Base-by-base conservation (phyloP, 495 filamentous ascomycete genomes). In the Glarea lozoyensis region DNA sequence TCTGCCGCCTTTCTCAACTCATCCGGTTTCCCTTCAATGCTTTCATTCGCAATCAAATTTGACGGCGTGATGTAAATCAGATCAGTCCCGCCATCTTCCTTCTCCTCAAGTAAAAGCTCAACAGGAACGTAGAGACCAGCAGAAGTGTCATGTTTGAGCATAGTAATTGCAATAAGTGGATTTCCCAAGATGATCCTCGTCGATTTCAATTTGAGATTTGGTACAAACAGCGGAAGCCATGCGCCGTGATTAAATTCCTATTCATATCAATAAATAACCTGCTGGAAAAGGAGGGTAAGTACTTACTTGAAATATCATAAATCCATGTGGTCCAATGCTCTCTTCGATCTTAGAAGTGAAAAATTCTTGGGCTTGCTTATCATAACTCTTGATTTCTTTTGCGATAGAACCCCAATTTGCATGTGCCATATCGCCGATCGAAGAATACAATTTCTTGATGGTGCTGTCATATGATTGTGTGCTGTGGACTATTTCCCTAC, bases 291-390 rank as follows among this genome's bases (percentile, higher is more conserved):
- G 17, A 16, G 31, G n/a, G 19, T 9, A 34, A 33, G 6, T n/a
- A 21, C 13, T 11, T 40, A 46, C 49, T 11, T 34, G 25, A 21
- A 52, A 52, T 7, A 52, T 32, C 49, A 52, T 52, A 32, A 52
- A 52, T 2, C 35, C 49, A 31, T 52, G 40, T 10, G 29, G 33
- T 12, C 43, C 49, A 35, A 48, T 40, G 3, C 13, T 12, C 1
- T 33, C 20, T 11, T 40, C 18, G 4, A 44, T 32, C 11, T 2
- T 21, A 3, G 20, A 18, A 19, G 24, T 32, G 18, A 47, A 46
- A 10, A 23, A 10, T n/a, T 47, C 38, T 21, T 10, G 16, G 6
- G n/a, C 12, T 15, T 19, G 19, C 4, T 21, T 32, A 19, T 18
- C 29, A 19, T 42, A 47, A 3, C 10, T 23, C 5, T n/a, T 42